Conservation (phyloP, 2,329 filamentous ascomycete genomes). For the Sarocladiaceae sp. region DNA sequence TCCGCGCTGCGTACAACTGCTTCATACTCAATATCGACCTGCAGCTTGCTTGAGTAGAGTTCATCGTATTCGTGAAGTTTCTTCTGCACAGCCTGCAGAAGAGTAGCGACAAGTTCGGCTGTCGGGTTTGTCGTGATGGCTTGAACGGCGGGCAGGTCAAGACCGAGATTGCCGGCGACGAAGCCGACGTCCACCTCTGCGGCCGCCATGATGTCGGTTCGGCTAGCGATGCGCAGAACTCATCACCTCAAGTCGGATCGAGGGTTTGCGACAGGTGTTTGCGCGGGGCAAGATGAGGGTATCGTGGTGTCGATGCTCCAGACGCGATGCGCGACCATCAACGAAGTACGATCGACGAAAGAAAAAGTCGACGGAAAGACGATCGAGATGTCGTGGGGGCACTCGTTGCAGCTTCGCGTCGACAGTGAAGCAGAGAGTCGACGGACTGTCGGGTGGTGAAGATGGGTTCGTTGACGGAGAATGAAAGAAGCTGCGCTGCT, state of each 20-base stretch:
- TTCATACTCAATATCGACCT: constrained; percentile 88
- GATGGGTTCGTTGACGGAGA: background rate
- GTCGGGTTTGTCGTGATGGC: constrained; percentile 66
- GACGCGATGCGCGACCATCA: constrained; percentile 1
- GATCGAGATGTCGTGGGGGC: background rate
- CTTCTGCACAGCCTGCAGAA: constrained; percentile 69
- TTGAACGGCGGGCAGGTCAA: constrained; percentile 61
- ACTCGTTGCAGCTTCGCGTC: background rate
- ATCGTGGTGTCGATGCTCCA: background rate
- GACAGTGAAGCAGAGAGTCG: background rate
- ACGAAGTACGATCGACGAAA: background rate
- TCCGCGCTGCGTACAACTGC: constrained; percentile 82
- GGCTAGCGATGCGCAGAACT: background rate
- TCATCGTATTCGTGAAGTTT: constrained; percentile 83
- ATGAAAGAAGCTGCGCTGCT: background rate
- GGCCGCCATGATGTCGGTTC: constrained; percentile 33
- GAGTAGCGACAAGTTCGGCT: constrained; percentile 67
- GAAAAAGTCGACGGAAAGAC: background rate
- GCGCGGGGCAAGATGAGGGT: background rate
- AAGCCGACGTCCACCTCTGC: constrained; percentile 63
- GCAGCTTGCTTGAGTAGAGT: constrained; percentile 81
- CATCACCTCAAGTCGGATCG: constrained; percentile 1
- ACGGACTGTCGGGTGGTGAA: background rate
- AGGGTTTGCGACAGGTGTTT: background rate
- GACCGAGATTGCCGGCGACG: constrained; percentile 65